Conservation (phyloP, 257 asterid species). For the Jacaranda mimosifolia region DNA sequence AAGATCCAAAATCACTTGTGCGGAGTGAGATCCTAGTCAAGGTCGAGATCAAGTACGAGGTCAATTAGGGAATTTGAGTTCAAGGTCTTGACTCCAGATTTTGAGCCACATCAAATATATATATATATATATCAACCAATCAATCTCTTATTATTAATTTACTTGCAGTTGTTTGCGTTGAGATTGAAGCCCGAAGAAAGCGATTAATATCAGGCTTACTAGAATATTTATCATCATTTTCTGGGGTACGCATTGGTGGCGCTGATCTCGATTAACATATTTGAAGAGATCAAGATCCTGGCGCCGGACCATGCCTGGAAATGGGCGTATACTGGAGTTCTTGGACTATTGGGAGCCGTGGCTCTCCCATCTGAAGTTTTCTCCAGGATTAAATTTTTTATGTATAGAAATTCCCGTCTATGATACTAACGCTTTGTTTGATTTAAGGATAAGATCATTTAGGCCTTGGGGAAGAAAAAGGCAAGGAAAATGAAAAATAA, state of each 20-base stretch:
- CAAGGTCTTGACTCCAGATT: too few species aligned
- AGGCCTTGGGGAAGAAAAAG: too few species aligned
- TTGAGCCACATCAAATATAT: too few species aligned
- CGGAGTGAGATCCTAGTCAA: too few species aligned
- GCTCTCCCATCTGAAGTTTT: slow-evolving; percentile 44
- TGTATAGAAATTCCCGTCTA: too few species aligned
- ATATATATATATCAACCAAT: too few species aligned
- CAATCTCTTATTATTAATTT: too few species aligned
- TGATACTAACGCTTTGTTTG: too few species aligned
- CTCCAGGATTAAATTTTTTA: slow-evolving; percentile 50
- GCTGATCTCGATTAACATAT: slow-evolving; percentile 53
- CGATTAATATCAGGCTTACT: slow-evolving; percentile 43
- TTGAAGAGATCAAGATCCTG: slow-evolving; percentile 53
- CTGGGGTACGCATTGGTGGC: slow-evolving; percentile 58
- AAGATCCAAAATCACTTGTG: too few species aligned
- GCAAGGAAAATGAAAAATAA: too few species aligned
- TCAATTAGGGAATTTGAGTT: too few species aligned
- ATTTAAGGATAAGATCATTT: neutral
- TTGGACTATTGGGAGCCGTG: slow-evolving; percentile 40
- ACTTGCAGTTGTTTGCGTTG: slow-evolving; percentile 58
- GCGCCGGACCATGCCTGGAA: slow-evolving; percentile 43
- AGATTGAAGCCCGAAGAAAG: slow-evolving; percentile 41
- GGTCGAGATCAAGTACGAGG: too few species aligned
- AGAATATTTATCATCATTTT: slow-evolving; percentile 72
- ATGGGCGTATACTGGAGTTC: slow-evolving; percentile 53